A percentile compares a stretch with the other conserved stretches of the same genome.
Evolutionary conservation across 2,329 filamentous ascomycete genomes (phyloP).

Genomic region (Alternaria angustiovoidea): DNA sequence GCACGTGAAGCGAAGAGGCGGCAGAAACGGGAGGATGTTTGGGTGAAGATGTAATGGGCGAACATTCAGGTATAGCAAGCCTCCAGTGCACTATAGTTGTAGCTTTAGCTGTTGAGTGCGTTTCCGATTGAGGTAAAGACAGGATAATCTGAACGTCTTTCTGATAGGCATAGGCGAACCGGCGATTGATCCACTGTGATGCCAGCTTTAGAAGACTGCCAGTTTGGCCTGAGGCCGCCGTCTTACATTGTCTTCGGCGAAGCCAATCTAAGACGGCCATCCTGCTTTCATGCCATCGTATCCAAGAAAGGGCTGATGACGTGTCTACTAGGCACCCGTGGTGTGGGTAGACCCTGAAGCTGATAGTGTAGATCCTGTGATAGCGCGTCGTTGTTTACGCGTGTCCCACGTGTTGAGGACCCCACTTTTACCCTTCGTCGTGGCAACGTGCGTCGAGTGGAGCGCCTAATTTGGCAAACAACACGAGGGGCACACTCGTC

Average conservation of each 20-base stretch:
- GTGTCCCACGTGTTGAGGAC: conserved; percentile 12
- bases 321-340: not conserved
- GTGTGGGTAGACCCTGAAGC: not conserved
- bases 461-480: conserved; percentile 8
- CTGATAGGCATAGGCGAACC: too few relatives aligned
- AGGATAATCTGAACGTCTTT: too few relatives aligned
- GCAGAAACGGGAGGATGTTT: not conserved
- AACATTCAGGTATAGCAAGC: not conserved
- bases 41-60: not conserved
- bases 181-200: too few relatives aligned
- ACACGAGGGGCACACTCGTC: conserved; percentile 13
- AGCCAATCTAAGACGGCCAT: not conserved
- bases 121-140: too few relatives aligned
- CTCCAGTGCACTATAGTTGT: not conserved
- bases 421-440: conserved; percentile 9
- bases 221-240: too few relatives aligned
- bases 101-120: too few relatives aligned
- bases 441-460: conserved; percentile 16
- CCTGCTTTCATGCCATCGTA: too few relatives aligned
- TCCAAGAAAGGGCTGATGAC: not conserved
- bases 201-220: too few relatives aligned
- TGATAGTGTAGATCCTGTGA: conserved; percentile 8
- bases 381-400: conserved; percentile 15
- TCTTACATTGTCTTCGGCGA: not conserved
- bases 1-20: conserved; percentile 1